Evolutionary conservation across 2,329 filamentous ascomycete genomes (phyloP), one percentile per base, ranked within the genome.

Genomic region (Hawksworthiomyces lignivorus): DNA sequence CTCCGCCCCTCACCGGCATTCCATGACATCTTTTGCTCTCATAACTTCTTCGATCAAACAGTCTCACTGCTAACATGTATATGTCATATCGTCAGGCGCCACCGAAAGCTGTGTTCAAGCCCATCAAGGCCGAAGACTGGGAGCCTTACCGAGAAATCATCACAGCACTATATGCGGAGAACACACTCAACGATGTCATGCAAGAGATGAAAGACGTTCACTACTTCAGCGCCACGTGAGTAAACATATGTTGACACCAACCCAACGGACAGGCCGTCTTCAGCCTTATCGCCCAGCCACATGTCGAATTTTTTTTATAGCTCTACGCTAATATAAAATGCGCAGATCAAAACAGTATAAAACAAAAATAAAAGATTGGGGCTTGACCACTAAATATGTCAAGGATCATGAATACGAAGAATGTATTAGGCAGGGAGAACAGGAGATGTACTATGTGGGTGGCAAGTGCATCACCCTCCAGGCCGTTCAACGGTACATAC

Each of bases 121-220:
- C 57, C 2, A 45, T 48, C 31, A 55, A 52, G 41, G 41, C 56
- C 8, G 55, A 58, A 35, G 56, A 60, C 45, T 60, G 57, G 57
- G 57, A 60, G 45, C 53, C 55, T 3, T 58, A 56, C 43, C 49
- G 51, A 6, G 52, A 51, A 6, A 37, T 51, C 39, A 58, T 60
- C 30, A 48, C 51, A 6, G 44, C 52, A 15, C 48, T 58, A 7
- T 60, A 60, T 47, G 53, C 48, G 27, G 51, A 52, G 18, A 57
- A 62, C 48, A 64, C 59, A 47, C 52, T 63, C 15, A 60, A 61
- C 22, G 56, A 62, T 10, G 61, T 61, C 24, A 62, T 63, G 53
- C 53, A 54, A n/a, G 56, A 63, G 28, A 60, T 60, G 57, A 47
- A 59, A 29, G 33, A 28, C 11, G 43, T 42, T 1, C 52, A 58